Evolutionary conservation across 805 yeast species (phyloP), one percentile per base, ranked within the genome.

Genomic region (Sungouiella thailandica): DNA sequence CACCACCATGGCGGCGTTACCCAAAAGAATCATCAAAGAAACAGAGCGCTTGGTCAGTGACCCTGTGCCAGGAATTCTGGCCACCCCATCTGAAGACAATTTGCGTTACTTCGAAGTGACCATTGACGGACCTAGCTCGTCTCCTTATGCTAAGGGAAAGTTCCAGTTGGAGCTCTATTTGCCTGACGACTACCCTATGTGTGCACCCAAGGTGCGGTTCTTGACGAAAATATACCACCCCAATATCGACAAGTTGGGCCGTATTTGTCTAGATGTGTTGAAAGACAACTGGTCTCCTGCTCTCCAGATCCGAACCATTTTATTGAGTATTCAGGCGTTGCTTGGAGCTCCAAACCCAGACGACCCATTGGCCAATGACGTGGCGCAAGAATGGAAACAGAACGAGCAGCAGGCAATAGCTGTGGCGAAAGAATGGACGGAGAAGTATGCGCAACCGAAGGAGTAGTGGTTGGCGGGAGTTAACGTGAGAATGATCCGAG

Each of bases 221-320:
- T 64, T 93, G 43, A 93, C 98, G 19, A 86, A 81, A 58, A 89
- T 93, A 17, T 93, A 93, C 58, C 98, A 93, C 55, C 51, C 98
- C 96, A 93, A 93, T 59, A 93, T 93, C 47, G 98, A 93, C 56
- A 76, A 93, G 56, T 69, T 93, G 44, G 98, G 98, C 7, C 73
- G 98, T 44, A 90, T 93, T 50, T 93, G 98, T 63, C 72, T 93
- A 32, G 97, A 93, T 57, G 97, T 93, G 26, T 70, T 93, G 55
- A 93, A 90, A 63, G 78, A 85, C 49, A 89, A 90, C 62, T 93
- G 98, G 98, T 84, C 95, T 7, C 97, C 98, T 4, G 98, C 98
- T 0, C 69, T 90, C 40, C 97, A 93, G 58, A 93, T 93, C 44
- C 74, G 97, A 59, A 93, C 97, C 7, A 83, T 93, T 16, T 65